phyloP scores from a whole-genome alignment of 257 asterid species.

The Coffea canephora region DNA sequence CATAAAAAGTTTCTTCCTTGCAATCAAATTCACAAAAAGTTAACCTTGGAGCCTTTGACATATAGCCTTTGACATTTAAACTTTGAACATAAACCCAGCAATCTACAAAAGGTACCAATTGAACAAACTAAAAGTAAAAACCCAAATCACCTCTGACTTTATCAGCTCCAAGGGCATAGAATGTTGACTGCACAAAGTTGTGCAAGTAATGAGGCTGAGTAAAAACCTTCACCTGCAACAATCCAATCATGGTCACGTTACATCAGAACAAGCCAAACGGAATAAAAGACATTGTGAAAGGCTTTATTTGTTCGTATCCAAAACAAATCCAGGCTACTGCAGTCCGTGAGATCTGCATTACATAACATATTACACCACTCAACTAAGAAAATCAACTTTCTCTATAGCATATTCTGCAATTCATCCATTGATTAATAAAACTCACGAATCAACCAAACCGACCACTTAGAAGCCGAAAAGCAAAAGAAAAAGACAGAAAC shows the following conservation, averaged over 20 bases:
- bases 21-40: neutral
- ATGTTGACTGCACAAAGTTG: conserved; percentile 86
- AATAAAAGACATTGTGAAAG: neutral
- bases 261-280: conserved; percentile 11
- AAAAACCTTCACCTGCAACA: conserved; percentile 87
- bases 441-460: neutral
- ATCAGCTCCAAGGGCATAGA: conserved; percentile 84
- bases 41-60: neutral
- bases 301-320: neutral
- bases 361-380: neutral
- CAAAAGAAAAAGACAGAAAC: neutral
- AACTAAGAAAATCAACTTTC: neutral
- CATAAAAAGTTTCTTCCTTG: neutral
- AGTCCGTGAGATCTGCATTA: neutral
- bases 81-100: neutral
- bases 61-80: neutral
- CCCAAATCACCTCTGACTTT: conserved; percentile 61
- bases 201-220: conserved; percentile 81
- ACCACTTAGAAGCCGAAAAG: neutral
- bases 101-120: neutral
- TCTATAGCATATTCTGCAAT: neutral
- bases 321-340: neutral
- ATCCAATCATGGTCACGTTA: conserved; percentile 19
- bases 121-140: neutral
- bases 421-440: neutral